A percentile compares a stretch with the other conserved stretches of the same genome.
phyloP scores from a whole-genome alignment of 2,329 filamentous ascomycete species.

The Colletotrichum sp. region DNA sequence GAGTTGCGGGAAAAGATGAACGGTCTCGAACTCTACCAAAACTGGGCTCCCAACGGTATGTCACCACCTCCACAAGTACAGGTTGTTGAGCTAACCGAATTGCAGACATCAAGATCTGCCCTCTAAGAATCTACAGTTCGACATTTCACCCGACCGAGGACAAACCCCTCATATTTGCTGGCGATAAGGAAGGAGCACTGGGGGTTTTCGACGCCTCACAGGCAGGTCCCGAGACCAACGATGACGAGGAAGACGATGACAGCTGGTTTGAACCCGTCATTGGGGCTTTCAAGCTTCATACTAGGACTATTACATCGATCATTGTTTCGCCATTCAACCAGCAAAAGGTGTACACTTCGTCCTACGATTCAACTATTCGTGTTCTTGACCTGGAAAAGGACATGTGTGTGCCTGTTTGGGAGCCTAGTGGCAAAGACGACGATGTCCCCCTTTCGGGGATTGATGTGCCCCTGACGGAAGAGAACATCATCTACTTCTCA shows the following conservation, averaged over 20 bases:
- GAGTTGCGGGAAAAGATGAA: constrained; percentile 79
- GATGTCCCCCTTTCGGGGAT: constrained; percentile 85
- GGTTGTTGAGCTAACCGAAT: not conserved
- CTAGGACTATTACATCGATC: constrained; percentile 86
- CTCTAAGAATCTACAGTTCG: constrained; percentile 85
- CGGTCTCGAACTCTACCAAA: constrained; percentile 78
- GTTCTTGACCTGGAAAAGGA: constrained; percentile 84
- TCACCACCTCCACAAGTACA: not conserved
- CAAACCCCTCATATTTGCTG: constrained; percentile 89
- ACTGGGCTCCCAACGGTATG: constrained; percentile 80
- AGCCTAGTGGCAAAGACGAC: constrained; percentile 69
- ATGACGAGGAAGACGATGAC: constrained; percentile 71
- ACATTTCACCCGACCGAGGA: constrained; percentile 86
- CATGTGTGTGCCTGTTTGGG: constrained; percentile 81
- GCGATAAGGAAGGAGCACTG: constrained; percentile 90
- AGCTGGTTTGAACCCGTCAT: constrained; percentile 71
- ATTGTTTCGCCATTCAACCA: constrained; percentile 75
- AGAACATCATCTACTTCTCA: constrained; percentile 83
- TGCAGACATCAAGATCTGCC: constrained; percentile 86
- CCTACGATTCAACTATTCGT: constrained; percentile 92
- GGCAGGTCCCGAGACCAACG: constrained; percentile 56
- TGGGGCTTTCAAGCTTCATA: constrained; percentile 88
- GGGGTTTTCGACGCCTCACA: constrained; percentile 92
- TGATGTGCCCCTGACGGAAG: constrained; percentile 74
- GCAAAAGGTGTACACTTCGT: constrained; percentile 81